These are phyloP conservation scores for Picochlorum sp. DNA, from an alignment of 139 green algal species.

Conservation along the genomic window DNA sequence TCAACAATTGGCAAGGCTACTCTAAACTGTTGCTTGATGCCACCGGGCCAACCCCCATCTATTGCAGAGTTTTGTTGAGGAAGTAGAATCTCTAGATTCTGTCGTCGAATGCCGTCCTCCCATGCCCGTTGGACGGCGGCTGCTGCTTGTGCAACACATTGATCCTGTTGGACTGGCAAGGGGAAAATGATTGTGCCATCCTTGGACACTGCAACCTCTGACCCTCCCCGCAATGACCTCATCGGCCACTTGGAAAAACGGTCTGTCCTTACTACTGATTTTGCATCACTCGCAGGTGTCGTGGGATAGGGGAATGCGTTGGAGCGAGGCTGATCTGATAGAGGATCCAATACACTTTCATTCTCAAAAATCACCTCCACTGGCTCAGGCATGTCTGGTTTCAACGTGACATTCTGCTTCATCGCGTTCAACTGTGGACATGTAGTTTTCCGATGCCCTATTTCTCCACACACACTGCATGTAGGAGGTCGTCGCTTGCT, in stretches of 20 bases:
- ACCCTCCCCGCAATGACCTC: background rate
- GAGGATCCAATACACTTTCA: background rate
- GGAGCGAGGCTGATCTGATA: background rate
- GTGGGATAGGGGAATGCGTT: no score
- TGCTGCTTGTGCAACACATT: slow-evolving; percentile 36
- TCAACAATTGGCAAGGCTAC: slow-evolving; percentile 60
- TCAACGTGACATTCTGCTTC: background rate
- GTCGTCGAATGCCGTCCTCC: slow-evolving; percentile 42
- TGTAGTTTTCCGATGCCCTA: slow-evolving; percentile 19
- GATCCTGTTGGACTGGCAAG: slow-evolving; percentile 14
- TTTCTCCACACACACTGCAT: slow-evolving; percentile 24
- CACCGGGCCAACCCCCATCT: slow-evolving; percentile 54
- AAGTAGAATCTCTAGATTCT: slow-evolving; percentile 70
- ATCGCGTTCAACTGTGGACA: slow-evolving; percentile 10
- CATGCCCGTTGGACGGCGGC: slow-evolving; percentile 51
- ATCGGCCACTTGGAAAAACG: background rate
- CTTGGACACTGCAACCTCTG: background rate
- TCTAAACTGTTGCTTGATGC: slow-evolving; percentile 78
- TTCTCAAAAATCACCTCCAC: background rate
- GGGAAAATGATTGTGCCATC: slow-evolving; percentile 22
- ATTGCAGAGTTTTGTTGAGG: slow-evolving; percentile 30
- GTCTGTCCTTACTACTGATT: no score
- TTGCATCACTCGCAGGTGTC: background rate
- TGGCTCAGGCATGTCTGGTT: background rate
- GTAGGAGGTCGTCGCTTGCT: slow-evolving; percentile 14